A percentile compares a stretch with the other conserved stretches of the same genome.
Evolutionary conservation across 345 rosid genomes (phyloP).

Genomic region (Toxicodendron radicans): DNA sequence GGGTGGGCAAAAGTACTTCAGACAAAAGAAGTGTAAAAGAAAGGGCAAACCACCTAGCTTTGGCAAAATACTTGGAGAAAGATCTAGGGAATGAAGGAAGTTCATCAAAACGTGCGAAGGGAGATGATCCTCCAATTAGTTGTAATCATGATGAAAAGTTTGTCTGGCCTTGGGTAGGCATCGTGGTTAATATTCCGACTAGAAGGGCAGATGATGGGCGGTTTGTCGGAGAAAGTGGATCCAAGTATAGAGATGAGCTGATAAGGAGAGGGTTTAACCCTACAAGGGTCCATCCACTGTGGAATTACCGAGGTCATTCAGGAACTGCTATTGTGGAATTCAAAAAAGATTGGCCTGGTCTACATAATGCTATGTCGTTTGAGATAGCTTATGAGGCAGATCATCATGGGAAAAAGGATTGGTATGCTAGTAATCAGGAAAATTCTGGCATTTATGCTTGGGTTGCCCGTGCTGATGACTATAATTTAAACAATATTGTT

Average conservation of each 20-base stretch:
- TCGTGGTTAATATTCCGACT: conserved; percentile 84
- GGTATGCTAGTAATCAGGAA: conserved; percentile 40
- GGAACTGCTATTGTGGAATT: conserved; percentile 87
- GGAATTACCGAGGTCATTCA: conserved; percentile 87
- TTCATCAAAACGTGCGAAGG: conserved; percentile 33
- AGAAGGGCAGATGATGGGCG: conserved; percentile 57
- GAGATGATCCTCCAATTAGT: conserved; percentile 31
- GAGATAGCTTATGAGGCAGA: conserved; percentile 86
- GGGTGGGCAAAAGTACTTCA: conserved; percentile 80
- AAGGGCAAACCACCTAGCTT: conserved; percentile 83
- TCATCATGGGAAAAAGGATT: conserved; percentile 73
- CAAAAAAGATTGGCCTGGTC: conserved; percentile 87
- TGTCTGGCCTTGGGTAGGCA: conserved; percentile 86
- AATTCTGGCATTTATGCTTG: conserved; percentile 79
- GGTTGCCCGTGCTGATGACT: conserved; percentile 93
- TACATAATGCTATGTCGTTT: conserved; percentile 84
- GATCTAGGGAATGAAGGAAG: conserved; percentile 40
- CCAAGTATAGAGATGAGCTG: conserved; percentile 76
- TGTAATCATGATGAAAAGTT: conserved; percentile 67
- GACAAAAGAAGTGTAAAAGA: conserved; percentile 66
- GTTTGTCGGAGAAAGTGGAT: conserved; percentile 79
- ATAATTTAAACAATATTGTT: conserved; percentile 51
- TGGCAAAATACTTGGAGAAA: conserved; percentile 66
- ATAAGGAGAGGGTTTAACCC: conserved; percentile 81
- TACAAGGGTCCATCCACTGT: conserved; percentile 73